Evolutionary conservation across 108 stramenopile genomes (phyloP), one percentile per base, ranked within the genome.

Genomic region (Skeletonema costatum): DNA sequence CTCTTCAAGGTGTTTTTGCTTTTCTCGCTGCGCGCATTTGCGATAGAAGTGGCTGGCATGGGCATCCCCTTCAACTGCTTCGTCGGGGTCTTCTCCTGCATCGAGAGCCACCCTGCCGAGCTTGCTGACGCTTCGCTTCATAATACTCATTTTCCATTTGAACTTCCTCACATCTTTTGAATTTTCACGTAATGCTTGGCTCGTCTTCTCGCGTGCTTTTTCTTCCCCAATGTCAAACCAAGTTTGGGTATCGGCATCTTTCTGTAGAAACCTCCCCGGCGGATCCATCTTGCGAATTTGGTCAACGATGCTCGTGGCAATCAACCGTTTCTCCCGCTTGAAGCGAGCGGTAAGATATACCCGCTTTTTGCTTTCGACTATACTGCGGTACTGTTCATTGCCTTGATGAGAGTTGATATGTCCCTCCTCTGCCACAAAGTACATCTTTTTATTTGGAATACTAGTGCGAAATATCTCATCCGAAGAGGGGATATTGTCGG

Each of bases 181-280:
- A 32, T 63, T 63, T 61, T 96, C 95, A 48, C 94, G 72, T 16
- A 96, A 72, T 11, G 92, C 92, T 75, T 96, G 94, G 35, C 79
- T 82, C 14, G 92, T 92, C 82, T 96, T 96, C 68, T 96, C 87
- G 44, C 87, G 63, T 31, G 84, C 84, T 65, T 84, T 84, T 32
- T 87, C 89, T 69, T 95, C 94, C 17, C 94, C 94, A 51, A 95
- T 89, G 64, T 95, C 94, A 63, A 80, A 60, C 92, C 90, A 95
- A 59, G 85, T 72, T 51, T 87, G 88, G 44, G 84, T 83, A 30
- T 84, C 81, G 9, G 74, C 80, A 38, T 92, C 89, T 76, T 92
- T 93, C 73, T 81, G 86, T 38, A 96, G 76, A 64, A 96, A 96
- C 14, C 95, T 80, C 4, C 95, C 95, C n/a, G 94, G 94, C 5